phyloP scores from a whole-genome alignment of 1,284 basidiomycete genomes.

The Boletus mariae region DNA sequence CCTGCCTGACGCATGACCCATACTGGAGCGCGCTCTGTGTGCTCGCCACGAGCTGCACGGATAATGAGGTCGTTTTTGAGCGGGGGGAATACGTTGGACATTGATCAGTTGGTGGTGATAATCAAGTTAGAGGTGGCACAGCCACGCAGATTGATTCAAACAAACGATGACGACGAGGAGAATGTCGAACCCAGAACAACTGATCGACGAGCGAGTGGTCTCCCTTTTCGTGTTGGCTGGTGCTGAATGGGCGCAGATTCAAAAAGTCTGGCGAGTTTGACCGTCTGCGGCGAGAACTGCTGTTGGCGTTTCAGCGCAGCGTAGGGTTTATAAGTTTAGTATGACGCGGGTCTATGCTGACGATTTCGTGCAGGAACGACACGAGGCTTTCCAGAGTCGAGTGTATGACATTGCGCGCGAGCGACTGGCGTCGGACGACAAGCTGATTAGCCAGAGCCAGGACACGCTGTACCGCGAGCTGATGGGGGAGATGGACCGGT shows the following conservation, averaged over 20 bases:
- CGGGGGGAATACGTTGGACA: constrained; percentile 54
- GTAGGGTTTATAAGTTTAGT: constrained; percentile 33
- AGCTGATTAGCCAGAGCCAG: constrained; percentile 50
- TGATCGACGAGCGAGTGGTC: constrained; percentile 55
- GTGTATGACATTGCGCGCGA: constrained; percentile 60
- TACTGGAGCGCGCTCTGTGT: constrained; percentile 89
- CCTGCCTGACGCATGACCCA: constrained; percentile 99
- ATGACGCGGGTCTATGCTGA: neutral
- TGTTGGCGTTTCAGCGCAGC: constrained; percentile 59
- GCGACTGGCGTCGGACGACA: constrained; percentile 50
- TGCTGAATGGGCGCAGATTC: constrained; percentile 45
- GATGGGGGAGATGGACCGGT: constrained; percentile 71
- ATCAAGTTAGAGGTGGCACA: constrained; percentile 7
- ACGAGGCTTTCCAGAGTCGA: constrained; percentile 48
- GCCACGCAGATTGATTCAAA: constrained; percentile 11
- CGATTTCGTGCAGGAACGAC: constrained; percentile 42
- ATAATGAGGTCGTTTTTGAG: constrained; percentile 89
- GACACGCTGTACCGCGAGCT: constrained; percentile 57
- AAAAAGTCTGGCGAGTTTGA: constrained; percentile 80
- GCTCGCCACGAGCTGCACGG: constrained; percentile 84
- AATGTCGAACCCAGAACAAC: constrained; percentile 51
- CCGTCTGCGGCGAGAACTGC: constrained; percentile 60
- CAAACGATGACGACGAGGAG: neutral
- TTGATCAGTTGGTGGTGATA: neutral
- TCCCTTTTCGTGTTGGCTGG: neutral